Conservation (phyloP, 345 rosid genomes). For the Salix purpurea region DNA sequence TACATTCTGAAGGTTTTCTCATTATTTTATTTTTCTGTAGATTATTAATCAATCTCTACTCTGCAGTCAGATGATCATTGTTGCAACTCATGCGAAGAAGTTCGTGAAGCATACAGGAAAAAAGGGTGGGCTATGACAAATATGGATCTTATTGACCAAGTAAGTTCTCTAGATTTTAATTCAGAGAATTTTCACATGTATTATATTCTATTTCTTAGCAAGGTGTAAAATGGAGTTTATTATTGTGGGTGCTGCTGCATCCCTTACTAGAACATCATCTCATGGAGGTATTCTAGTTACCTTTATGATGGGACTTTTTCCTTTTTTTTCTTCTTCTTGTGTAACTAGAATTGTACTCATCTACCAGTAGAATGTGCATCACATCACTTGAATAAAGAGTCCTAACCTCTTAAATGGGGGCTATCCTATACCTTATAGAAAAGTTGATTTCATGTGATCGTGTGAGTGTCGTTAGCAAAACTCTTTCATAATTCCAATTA, state of each 20-base stretch:
- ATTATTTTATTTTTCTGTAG: not conserved
- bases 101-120: slow-evolving; percentile 28
- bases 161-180: not conserved
- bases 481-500: not conserved
- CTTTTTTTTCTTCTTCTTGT: not conserved
- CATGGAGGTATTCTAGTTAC: not conserved
- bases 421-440: no score
- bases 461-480: no score
- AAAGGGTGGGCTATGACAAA: slow-evolving; percentile 30
- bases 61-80: slow-evolving; percentile 30
- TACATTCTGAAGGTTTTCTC: not conserved
- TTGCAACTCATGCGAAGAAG: slow-evolving; percentile 31
- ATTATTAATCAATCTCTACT: not conserved
- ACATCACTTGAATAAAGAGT: not conserved
- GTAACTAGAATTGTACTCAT: not conserved
- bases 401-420: not conserved
- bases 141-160: slow-evolving; percentile 29
- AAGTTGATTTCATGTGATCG: no score
- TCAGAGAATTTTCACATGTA: no score
- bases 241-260: not conserved
- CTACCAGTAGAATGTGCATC: not conserved
- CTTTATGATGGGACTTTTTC: not conserved
- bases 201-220: not conserved
- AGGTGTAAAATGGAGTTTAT: not conserved
- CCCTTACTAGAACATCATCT: no score